Evolutionary conservation across 768 basidiomycete species (phyloP).

Genomic region (Crassisporium funariophilum): DNA sequence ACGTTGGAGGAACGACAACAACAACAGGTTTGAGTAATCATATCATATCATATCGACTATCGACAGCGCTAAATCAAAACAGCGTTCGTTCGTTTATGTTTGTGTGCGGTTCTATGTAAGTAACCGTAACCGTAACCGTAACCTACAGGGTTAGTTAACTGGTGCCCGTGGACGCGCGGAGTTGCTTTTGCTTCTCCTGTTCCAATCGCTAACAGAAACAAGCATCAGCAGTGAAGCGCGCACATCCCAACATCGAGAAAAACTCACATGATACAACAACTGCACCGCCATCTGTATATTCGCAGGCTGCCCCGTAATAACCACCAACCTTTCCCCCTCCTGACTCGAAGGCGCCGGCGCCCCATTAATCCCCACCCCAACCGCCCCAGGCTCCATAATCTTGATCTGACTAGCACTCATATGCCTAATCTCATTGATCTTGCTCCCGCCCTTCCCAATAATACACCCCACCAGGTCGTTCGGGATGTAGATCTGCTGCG

Average conservation of each 20-base stretch:
- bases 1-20: constrained; percentile 6
- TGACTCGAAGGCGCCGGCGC: constrained; percentile 70
- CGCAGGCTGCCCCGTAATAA: constrained; percentile 92
- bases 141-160: constrained; percentile 16
- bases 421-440: constrained; percentile 98
- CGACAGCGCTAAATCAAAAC: too few species aligned
- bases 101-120: too few species aligned
- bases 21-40: constrained; percentile 1
- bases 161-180: constrained; percentile 37
- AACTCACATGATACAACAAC: constrained; percentile 78
- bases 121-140: too few species aligned
- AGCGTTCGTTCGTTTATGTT: constrained; percentile 10
- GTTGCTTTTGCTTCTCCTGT: constrained; percentile 88
- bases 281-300: constrained; percentile 98
- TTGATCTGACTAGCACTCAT: constrained; percentile 96
- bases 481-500: constrained; percentile 97
- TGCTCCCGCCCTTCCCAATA: constrained; percentile 97
- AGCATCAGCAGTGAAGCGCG: too few species aligned
- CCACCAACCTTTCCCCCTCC: constrained; percentile 90
- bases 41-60: too few species aligned
- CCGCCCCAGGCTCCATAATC: constrained; percentile 96
- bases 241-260: constrained; percentile 5
- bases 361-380: constrained; percentile 66
- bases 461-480: constrained; percentile 97
- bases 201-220: constrained; percentile 63